Percentiles rank a stretch among this genome's conserved stretches.
These are phyloP conservation scores for Babesia bovis DNA, from an alignment of 169 alveolate genomes.

Conservation along the genomic window DNA sequence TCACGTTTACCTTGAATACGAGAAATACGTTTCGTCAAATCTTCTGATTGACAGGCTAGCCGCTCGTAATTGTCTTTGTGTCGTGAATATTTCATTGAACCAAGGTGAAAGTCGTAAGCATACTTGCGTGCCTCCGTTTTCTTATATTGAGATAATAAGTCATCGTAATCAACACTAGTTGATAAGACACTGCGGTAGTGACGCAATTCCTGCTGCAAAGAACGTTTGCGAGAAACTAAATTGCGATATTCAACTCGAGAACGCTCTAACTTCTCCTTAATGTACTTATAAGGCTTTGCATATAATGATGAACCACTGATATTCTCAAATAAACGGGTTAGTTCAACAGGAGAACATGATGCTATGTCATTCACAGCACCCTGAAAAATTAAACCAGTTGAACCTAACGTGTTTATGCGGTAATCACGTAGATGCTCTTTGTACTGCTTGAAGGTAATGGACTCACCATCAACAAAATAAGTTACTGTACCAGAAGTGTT, in stretches of 20 bases:
- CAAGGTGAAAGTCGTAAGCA: constrained; percentile 37
- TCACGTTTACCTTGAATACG: constrained; percentile 39
- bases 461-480: constrained; percentile 77
- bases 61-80: constrained; percentile 6
- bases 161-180: constrained; percentile 27
- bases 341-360: constrained; percentile 83
- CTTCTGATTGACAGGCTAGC: constrained; percentile 24
- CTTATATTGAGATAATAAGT: constrained; percentile 27
- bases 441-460: constrained; percentile 60
- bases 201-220: constrained; percentile 40
- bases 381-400: constrained; percentile 85
- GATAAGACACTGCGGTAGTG: constrained; percentile 44
- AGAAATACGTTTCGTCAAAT: constrained; percentile 36
- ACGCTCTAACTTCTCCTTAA: constrained; percentile 57
- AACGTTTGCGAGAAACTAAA: constrained; percentile 36
- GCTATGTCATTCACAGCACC: constrained; percentile 89
- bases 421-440: constrained; percentile 57
- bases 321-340: constrained; percentile 84
- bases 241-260: constrained; percentile 46
- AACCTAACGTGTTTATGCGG: constrained; percentile 72
- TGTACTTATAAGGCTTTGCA: constrained; percentile 58
- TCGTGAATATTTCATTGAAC: constrained; percentile 8
- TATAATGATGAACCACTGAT: constrained; percentile 80
- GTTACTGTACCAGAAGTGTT: constrained; percentile 76
- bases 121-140: constrained; percentile 26